phyloP scores from a whole-genome alignment of 495 filamentous ascomycete genomes.

The Schizothecium vesticola region DNA sequence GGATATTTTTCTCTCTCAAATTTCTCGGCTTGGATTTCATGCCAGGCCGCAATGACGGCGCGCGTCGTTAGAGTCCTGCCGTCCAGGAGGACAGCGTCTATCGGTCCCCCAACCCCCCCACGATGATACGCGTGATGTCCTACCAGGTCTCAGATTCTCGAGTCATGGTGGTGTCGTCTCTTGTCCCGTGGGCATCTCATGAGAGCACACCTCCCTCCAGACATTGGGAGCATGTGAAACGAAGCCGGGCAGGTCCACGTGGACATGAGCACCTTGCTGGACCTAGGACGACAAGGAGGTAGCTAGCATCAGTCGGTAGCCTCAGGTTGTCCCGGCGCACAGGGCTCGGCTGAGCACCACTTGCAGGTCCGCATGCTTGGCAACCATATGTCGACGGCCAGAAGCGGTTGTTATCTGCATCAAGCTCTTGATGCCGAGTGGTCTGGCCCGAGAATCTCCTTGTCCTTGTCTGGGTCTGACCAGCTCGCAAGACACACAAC shows the following conservation, averaged over 20 bases:
- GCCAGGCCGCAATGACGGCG: too few relatives aligned
- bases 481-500: not conserved
- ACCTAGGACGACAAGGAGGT: not conserved
- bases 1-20: too few relatives aligned
- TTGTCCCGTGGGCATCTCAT: not conserved
- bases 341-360: not conserved
- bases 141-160: not conserved
- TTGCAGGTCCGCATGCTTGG: not conserved
- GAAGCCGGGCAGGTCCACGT: not conserved
- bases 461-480: not conserved
- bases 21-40: too few relatives aligned
- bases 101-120: too few relatives aligned
- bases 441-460: not conserved
- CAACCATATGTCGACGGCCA: not conserved
- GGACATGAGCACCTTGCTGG: not conserved
- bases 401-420: not conserved
- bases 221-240: not conserved
- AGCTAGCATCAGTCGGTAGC: not conserved
- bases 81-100: too few relatives aligned
- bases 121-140: not conserved
- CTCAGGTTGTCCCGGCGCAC: not conserved
- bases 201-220: not conserved
- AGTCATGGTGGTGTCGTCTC: not conserved
- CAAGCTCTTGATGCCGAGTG: not conserved
- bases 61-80: too few relatives aligned